phyloP scores from a whole-genome alignment of 2,329 filamentous ascomycete species.

The Rugonectria rugulosa region DNA sequence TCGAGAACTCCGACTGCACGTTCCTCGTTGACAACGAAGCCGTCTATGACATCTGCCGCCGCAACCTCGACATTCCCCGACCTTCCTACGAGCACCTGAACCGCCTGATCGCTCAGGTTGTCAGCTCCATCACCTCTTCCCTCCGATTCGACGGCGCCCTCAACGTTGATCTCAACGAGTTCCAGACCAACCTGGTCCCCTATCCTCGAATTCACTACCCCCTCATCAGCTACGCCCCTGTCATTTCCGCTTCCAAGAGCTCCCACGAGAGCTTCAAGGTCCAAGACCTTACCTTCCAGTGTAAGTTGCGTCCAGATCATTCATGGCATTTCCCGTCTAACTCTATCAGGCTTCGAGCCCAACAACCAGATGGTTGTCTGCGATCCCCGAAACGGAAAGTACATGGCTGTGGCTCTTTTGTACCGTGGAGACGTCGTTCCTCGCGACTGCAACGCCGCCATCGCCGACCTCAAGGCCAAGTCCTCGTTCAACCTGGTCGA shows the following conservation, averaged over 20 bases:
- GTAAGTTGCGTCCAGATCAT: slow-evolving; percentile 52
- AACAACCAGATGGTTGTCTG: slow-evolving; percentile 84
- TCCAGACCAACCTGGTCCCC: slow-evolving; percentile 79
- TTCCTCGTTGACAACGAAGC: slow-evolving; percentile 80
- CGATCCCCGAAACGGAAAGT: slow-evolving; percentile 77
- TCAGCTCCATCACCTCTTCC: slow-evolving; percentile 77
- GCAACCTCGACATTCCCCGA: slow-evolving; percentile 73
- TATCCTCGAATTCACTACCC: slow-evolving; percentile 80
- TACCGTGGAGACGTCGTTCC: slow-evolving; percentile 77
- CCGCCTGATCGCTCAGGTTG: slow-evolving; percentile 76
- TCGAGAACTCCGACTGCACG: slow-evolving; percentile 81
- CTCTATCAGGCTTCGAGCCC: slow-evolving; percentile 70
- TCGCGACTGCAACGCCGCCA: slow-evolving; percentile 72
- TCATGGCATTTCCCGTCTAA: slow-evolving; percentile 34
- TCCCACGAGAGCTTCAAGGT: slow-evolving; percentile 90
- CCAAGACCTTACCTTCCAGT: slow-evolving; percentile 77
- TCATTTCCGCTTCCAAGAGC: slow-evolving; percentile 77
- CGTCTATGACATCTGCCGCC: slow-evolving; percentile 78
- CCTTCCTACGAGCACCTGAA: slow-evolving; percentile 77
- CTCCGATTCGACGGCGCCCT: slow-evolving; percentile 76
- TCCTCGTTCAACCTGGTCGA: slow-evolving; percentile 76
- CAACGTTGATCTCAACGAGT: slow-evolving; percentile 79
- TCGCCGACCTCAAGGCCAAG: slow-evolving; percentile 74
- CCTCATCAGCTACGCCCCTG: slow-evolving; percentile 75
- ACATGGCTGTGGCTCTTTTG: slow-evolving; percentile 77